phyloP scores from a whole-genome alignment of 2,329 filamentous ascomycete genomes.

The Penicillium sp. region DNA sequence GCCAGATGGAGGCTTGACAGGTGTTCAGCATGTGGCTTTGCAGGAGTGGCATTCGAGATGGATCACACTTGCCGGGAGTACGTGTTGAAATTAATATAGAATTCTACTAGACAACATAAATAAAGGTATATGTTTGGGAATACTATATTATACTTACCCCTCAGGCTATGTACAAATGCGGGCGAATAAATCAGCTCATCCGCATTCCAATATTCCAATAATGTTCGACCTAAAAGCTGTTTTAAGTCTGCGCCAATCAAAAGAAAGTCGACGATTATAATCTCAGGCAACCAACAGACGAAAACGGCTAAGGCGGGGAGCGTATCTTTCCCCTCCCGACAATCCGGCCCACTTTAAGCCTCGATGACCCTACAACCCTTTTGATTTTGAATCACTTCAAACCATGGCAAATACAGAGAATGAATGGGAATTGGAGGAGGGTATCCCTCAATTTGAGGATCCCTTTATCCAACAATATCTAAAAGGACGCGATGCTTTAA shows the following conservation, averaged over 20 bases:
- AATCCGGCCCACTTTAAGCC: background rate
- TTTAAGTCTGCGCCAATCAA: background rate
- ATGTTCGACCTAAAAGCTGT: background rate
- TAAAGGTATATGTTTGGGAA: no score
- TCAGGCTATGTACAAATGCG: background rate
- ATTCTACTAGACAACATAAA: no score
- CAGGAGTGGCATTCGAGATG: no score
- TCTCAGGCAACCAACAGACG: background rate
- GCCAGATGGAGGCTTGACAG: background rate
- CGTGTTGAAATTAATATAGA: no score
- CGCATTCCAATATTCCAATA: background rate
- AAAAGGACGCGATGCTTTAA: slow-evolving; percentile 70
- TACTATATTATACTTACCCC: no score
- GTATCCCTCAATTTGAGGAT: slow-evolving; percentile 56
- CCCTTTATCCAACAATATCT: slow-evolving; percentile 82
- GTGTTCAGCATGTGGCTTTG: background rate
- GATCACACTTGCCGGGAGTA: no score
- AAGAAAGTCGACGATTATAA: background rate
- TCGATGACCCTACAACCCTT: background rate
- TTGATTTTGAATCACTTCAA: background rate
- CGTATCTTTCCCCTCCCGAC: background rate
- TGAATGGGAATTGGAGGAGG: slow-evolving; percentile 43
- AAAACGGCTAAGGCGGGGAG: slow-evolving; percentile 6
- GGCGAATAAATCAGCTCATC: background rate
- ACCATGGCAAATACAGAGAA: slow-evolving; percentile 22